These are phyloP conservation scores for Neurospora sp. DNA, from an alignment of 495 filamentous ascomycete genomes.

Conservation along the genomic window DNA sequence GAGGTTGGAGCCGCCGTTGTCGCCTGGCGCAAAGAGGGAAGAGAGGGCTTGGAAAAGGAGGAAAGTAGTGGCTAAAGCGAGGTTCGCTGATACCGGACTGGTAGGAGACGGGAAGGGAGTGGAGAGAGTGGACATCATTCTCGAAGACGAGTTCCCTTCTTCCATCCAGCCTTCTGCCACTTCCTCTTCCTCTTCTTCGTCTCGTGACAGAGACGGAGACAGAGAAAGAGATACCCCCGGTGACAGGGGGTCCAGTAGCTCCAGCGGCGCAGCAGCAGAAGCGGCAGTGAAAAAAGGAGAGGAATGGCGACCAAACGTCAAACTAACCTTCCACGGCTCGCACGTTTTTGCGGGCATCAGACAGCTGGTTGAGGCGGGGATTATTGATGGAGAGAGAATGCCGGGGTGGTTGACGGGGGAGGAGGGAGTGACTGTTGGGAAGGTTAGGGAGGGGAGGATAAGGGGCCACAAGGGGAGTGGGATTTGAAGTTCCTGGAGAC, in stretches of 20 bases:
- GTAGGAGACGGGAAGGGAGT: constrained; percentile 47
- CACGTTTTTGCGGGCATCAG: constrained; percentile 79
- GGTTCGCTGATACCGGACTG: constrained; percentile 44
- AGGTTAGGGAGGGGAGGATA: constrained; percentile 53
- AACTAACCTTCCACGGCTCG: constrained; percentile 57
- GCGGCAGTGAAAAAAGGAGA: constrained; percentile 20
- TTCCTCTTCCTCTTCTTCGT: neutral
- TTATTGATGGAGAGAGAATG: constrained; percentile 65
- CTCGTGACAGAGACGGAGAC: neutral
- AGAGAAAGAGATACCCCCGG: neutral
- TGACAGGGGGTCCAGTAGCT: constrained; percentile 15
- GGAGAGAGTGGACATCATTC: constrained; percentile 49
- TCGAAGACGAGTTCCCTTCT: constrained; percentile 45
- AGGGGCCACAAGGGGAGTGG: constrained; percentile 37
- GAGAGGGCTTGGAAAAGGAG: constrained; percentile 31
- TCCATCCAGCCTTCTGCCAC: neutral
- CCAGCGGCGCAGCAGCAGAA: constrained; percentile 18
- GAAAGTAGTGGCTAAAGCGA: constrained; percentile 36
- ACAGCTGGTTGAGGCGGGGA: constrained; percentile 61
- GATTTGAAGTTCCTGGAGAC: too few species aligned
- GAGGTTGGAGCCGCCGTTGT: constrained; percentile 12
- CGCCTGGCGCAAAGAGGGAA: constrained; percentile 20
- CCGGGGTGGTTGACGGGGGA: constrained; percentile 90
- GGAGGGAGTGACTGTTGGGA: constrained; percentile 63
- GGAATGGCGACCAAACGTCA: constrained; percentile 47